A percentile compares a stretch with the other conserved stretches of the same genome.
These are phyloP conservation scores for Leccinum imitatum DNA, from an alignment of 768 basidiomycete genomes.

Conservation along the genomic window DNA sequence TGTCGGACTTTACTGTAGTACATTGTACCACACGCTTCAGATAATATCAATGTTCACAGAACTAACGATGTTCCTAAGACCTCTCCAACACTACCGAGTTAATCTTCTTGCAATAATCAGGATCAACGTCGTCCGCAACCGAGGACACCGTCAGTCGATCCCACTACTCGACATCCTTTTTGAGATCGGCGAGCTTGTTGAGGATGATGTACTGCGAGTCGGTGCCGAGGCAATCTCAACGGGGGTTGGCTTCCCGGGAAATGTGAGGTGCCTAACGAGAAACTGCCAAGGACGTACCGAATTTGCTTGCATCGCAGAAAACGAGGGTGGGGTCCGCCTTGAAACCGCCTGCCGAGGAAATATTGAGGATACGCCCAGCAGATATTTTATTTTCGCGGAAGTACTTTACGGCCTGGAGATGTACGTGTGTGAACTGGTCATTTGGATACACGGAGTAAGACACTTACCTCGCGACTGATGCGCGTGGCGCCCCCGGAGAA, in stretches of 20 bases:
- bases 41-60: too few species aligned
- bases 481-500: constrained; percentile 33
- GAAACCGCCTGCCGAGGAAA: constrained; percentile 24
- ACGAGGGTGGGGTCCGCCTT: constrained; percentile 14
- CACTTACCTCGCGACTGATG: constrained; percentile 24
- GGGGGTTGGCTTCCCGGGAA: constrained; percentile 21
- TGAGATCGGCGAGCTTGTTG: constrained; percentile 18
- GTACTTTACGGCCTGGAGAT: constrained; percentile 23
- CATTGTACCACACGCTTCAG: too few species aligned
- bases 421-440: neutral
- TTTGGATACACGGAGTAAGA: neutral
- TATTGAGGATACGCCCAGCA: constrained; percentile 23
- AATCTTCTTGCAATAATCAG: constrained; percentile 12
- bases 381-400: constrained; percentile 32
- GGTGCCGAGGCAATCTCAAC: constrained; percentile 18
- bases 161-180: constrained; percentile 16
- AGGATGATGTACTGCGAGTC: constrained; percentile 19
- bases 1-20: too few species aligned
- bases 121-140: constrained; percentile 24
- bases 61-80: too few species aligned
- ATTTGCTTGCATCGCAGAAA: constrained; percentile 24
- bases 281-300: constrained; percentile 9
- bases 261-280: neutral
- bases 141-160: constrained; percentile 13
- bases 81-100: too few species aligned